Percentiles rank a stretch among this genome's conserved stretches.
These are phyloP conservation scores for Termitomyces sp. DNA, from an alignment of 768 basidiomycete genomes.

Conservation along the genomic window DNA sequence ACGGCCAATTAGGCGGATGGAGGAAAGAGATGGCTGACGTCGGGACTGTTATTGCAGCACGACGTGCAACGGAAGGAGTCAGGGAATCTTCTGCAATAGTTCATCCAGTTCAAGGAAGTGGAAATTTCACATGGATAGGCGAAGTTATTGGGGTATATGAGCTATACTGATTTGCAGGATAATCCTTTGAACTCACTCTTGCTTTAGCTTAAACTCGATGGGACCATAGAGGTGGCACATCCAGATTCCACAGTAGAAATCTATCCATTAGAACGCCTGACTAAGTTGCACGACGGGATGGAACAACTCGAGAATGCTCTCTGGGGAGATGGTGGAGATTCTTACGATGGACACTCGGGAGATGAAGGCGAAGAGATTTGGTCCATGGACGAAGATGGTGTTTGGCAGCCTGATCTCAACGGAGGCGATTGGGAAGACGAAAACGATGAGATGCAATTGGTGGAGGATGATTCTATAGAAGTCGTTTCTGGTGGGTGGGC, in stretches of 20 bases:
- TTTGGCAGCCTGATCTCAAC: slow-evolving; percentile 44
- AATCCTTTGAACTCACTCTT: slow-evolving; percentile 4
- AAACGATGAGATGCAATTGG: slow-evolving; percentile 23
- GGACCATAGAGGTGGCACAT: slow-evolving; percentile 69
- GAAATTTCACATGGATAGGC: slow-evolving; percentile 73
- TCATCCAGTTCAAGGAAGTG: slow-evolving; percentile 36
- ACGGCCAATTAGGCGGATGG: slow-evolving; percentile 64
- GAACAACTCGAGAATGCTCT: slow-evolving; percentile 75
- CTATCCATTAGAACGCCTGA: slow-evolving; percentile 67
- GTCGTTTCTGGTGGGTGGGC: slow-evolving; percentile 17
- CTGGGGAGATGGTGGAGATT: slow-evolving; percentile 52
- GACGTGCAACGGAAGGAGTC: slow-evolving; percentile 35
- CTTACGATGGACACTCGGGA: slow-evolving; percentile 39
- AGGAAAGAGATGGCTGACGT: slow-evolving; percentile 68
- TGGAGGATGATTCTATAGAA: slow-evolving; percentile 20
- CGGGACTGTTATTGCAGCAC: slow-evolving; percentile 53
- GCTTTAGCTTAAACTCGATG: slow-evolving; percentile 67
- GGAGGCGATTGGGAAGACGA: slow-evolving; percentile 38
- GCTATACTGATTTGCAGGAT: slow-evolving; percentile 6
- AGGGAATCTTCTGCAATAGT: slow-evolving; percentile 38
- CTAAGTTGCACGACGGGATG: slow-evolving; percentile 75
- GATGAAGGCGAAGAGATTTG: slow-evolving; percentile 40
- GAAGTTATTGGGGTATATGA: slow-evolving; percentile 71
- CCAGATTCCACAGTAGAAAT: slow-evolving; percentile 48
- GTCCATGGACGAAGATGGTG: slow-evolving; percentile 42